phyloP scores from a whole-genome alignment of 2,329 filamentous ascomycete genomes.

The Trichoderma breve region DNA sequence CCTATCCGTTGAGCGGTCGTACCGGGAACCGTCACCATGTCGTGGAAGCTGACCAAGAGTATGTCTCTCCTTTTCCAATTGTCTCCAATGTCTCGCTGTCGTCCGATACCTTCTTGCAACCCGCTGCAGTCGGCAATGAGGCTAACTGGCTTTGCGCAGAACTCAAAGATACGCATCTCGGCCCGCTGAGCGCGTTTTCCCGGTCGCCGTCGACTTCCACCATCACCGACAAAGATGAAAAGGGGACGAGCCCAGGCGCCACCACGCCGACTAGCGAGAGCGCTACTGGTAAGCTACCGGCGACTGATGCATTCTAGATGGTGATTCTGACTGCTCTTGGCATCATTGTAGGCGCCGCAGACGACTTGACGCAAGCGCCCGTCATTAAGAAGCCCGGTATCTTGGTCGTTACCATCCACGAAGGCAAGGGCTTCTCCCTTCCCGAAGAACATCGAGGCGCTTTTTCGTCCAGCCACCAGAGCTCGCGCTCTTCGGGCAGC shows the following conservation, averaged over 20 bases:
- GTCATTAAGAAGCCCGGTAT: conserved; percentile 81
- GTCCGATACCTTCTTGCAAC: no score
- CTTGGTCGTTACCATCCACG: conserved; percentile 92
- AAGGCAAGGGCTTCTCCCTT: conserved; percentile 87
- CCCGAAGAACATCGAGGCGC: conserved; percentile 81
- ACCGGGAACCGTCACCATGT: conserved; percentile 42
- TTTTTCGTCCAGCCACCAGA: conserved; percentile 71
- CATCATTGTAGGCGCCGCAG: conserved; percentile 66
- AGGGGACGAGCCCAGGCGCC: conserved; percentile 53
- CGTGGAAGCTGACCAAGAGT: conserved; percentile 60
- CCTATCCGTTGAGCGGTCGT: not conserved
- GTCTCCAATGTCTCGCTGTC: not conserved
- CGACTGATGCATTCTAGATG: not conserved
- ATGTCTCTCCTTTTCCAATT: conserved; percentile 22
- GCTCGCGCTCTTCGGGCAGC: conserved; percentile 66
- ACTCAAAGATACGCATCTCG: conserved; percentile 96
- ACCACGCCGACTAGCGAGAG: conserved; percentile 63
- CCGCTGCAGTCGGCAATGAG: not conserved
- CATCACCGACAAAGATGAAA: conserved; percentile 68
- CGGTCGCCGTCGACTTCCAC: conserved; percentile 91
- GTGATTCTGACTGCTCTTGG: not conserved
- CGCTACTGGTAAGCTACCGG: conserved; percentile 65
- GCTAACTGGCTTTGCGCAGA: conserved; percentile 42
- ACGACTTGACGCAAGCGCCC: conserved; percentile 73
- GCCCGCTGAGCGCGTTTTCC: conserved; percentile 84